These are phyloP conservation scores for Proteromonas lacertae DNA, from an alignment of 352 stramenopile genomes.

Conservation along the genomic window DNA sequence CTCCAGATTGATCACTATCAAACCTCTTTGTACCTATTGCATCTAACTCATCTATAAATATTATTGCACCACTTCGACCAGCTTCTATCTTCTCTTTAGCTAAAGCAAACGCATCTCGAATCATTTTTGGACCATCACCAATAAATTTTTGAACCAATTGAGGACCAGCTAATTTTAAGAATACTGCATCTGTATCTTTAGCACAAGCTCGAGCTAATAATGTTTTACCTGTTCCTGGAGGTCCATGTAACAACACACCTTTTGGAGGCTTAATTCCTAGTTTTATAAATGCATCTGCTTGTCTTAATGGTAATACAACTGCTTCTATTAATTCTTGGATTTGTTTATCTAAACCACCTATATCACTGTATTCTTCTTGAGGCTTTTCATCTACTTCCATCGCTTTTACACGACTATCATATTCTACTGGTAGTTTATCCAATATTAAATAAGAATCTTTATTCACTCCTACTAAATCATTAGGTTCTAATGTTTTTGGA, in stretches of 20 bases:
- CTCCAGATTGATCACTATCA: slow-evolving; percentile 43
- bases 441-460: slow-evolving; percentile 96
- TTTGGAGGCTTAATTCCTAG: slow-evolving; percentile 58
- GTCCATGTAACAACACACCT: slow-evolving; percentile 69
- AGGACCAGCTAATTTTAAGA: slow-evolving; percentile 86
- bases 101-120: slow-evolving; percentile 85
- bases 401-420: slow-evolving; percentile 83
- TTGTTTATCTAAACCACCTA: slow-evolving; percentile 65
- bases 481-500: slow-evolving; percentile 58
- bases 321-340: slow-evolving; percentile 93
- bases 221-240: slow-evolving; percentile 83
- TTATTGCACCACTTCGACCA: slow-evolving; percentile 57
- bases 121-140: slow-evolving; percentile 83
- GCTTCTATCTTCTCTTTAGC: slow-evolving; percentile 61
- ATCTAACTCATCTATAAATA: slow-evolving; percentile 98
- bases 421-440: slow-evolving; percentile 88
- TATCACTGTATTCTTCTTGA: slow-evolving; percentile 18
- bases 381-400: slow-evolving; percentile 64
- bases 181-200: slow-evolving; percentile 88
- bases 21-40: slow-evolving; percentile 89
- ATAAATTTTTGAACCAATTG: slow-evolving; percentile 96
- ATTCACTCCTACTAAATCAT: slow-evolving; percentile 90
- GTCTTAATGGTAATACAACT: slow-evolving; percentile 85
- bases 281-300: slow-evolving; percentile 80
- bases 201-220: slow-evolving; percentile 80